Evolutionary conservation across 352 stramenopile species (phyloP).

Genomic region (Albugo laibachii): DNA sequence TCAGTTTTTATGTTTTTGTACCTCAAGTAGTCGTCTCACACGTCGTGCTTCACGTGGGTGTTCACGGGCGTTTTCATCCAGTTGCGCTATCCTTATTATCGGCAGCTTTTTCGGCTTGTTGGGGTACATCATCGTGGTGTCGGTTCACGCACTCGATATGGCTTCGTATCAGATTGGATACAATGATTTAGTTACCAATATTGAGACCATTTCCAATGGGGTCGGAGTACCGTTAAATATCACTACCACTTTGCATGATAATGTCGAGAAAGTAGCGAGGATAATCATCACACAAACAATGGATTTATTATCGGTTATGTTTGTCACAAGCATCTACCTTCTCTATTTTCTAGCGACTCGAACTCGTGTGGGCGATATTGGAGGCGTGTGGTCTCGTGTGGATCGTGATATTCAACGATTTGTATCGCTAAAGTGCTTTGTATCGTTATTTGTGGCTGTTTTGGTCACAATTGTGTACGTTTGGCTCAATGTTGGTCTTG

Average conservation of each 20-base stretch:
- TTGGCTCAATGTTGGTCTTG: constrained; percentile 71
- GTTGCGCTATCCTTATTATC: constrained; percentile 66
- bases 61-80: constrained; percentile 61
- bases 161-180: constrained; percentile 69
- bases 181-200: constrained; percentile 35
- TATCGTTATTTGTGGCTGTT: constrained; percentile 72
- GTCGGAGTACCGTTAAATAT: constrained; percentile 74
- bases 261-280: constrained; percentile 72
- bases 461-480: constrained; percentile 80
- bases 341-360: constrained; percentile 78
- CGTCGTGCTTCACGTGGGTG: constrained; percentile 59
- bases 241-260: constrained; percentile 77
- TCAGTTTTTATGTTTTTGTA: constrained; percentile 78
- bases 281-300: constrained; percentile 75
- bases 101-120: constrained; percentile 74
- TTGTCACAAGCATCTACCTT: constrained; percentile 78
- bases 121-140: constrained; percentile 77
- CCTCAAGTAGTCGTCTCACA: constrained; percentile 43
- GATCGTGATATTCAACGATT: constrained; percentile 79
- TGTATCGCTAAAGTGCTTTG: constrained; percentile 75
- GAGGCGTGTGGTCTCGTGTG: constrained; percentile 76
- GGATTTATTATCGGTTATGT: constrained; percentile 80
- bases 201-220: constrained; percentile 44
- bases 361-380: constrained; percentile 61
- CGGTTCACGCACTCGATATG: constrained; percentile 63